Conservation (phyloP, 163 green algal genomes). For the Coccomyxa subellipsoidea region DNA sequence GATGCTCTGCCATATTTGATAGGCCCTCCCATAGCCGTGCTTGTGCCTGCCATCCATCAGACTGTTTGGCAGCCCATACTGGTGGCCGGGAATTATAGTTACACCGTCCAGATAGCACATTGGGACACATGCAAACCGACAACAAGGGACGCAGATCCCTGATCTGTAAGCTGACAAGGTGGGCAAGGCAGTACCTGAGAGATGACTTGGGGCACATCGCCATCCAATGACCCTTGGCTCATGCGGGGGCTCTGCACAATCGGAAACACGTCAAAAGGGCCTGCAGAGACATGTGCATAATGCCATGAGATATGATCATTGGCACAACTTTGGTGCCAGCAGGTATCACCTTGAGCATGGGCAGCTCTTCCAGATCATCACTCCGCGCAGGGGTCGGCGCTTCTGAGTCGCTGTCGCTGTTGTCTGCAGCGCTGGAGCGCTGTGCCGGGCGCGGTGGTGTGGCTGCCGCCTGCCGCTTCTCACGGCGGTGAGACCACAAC, state of each 20-base stretch:
- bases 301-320: too few relatives aligned
- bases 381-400: neutral
- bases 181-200: neutral
- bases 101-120: too few relatives aligned
- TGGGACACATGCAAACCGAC: too few relatives aligned
- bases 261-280: neutral
- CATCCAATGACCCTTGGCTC: neutral
- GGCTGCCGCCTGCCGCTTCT: neutral
- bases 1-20: slow-evolving; percentile 4
- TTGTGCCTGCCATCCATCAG: slow-evolving; percentile 8
- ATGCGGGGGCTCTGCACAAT: neutral
- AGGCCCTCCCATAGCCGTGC: slow-evolving; percentile 16
- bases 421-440: neutral
- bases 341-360: neutral
- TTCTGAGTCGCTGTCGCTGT: slow-evolving; percentile 5
- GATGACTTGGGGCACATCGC: neutral
- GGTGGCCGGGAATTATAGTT: too few relatives aligned
- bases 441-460: neutral
- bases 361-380: neutral
- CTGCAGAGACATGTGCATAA: neutral
- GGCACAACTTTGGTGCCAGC: too few relatives aligned
- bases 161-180: too few relatives aligned
- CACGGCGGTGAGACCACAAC: neutral
- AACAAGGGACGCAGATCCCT: too few relatives aligned
- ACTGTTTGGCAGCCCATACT: neutral